Base-by-base conservation (phyloP, 2,329 filamentous ascomycete genomes). In the Ascochyta lentis region DNA sequence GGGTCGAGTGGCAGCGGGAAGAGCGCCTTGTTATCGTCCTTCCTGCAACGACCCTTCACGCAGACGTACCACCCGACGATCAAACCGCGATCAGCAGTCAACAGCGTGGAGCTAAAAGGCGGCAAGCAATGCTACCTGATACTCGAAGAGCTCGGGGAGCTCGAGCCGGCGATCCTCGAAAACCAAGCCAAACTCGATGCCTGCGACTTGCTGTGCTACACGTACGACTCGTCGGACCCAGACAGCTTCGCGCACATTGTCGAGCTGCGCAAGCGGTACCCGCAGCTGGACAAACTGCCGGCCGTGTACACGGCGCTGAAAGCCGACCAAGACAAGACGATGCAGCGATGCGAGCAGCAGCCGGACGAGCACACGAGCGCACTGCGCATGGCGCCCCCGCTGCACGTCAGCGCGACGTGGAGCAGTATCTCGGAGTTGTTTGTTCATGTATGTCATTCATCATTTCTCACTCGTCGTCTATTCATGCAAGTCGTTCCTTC, bases 121-220 rank as follows among this genome's bases (percentile, higher is more conserved):
- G 95, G 95, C 47, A 96, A 96, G 74, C 95, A 99, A 77, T 96
- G 93, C 75, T 98, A 99, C 72, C 83, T 99, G 31, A 98, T 99
- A 56, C 82, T 98, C 23, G 91, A 96, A 70, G 95, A 99, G 76
- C 87, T 98, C 0, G 95, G 95, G 31, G 92, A 98, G 76, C 82
- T 96, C n/a, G 95, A 98, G 75, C 90, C 92, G 0, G 95, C 95
- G 12, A 92, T 98, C 50, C 81, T 99, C 3, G 95, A 98, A 53
- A 99, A 99, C 71, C 87, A 89, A 69, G 85, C 87, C 40, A 96
- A 96, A 76, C 83, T 99, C 13, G 92, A 96, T 68, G 88, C 92
- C 6, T 98, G 94, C 76, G 95, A 99, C 75, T 83, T 99, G 23
- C 84, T 99, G 41, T 96, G 94, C 77, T 98, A 96, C 77, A 89